Conservation (phyloP, 2,329 filamentous ascomycete species). For the Cladosporium sp. region DNA sequence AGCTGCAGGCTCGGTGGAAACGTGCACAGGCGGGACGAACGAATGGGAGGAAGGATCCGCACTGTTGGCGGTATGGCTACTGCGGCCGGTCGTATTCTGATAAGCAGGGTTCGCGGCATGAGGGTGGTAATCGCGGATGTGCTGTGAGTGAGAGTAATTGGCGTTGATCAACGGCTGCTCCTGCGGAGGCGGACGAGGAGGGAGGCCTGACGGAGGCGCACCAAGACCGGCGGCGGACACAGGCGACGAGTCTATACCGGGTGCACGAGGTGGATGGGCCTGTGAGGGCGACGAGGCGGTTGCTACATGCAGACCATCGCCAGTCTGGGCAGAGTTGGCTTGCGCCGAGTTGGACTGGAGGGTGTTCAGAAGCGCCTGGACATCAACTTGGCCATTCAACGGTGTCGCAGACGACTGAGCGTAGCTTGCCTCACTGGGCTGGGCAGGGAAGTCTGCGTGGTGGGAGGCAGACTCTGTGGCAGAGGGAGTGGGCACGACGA, state of each 20-base stretch:
- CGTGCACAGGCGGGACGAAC: conserved; percentile 19
- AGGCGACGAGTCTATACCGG: conserved; percentile 29
- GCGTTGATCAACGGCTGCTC: conserved; percentile 45
- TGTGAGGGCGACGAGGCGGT: conserved; percentile 25
- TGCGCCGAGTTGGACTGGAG: conserved; percentile 24
- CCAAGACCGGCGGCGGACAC: conserved; percentile 28
- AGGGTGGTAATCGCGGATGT: conserved; percentile 49
- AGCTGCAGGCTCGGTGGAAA: background rate
- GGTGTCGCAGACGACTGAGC: conserved; percentile 6
- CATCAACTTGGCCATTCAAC: conserved; percentile 37
- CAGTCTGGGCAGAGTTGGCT: conserved; percentile 17
- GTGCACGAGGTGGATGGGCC: conserved; percentile 26
- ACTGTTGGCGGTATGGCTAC: background rate
- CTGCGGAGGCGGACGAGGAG: conserved; percentile 46
- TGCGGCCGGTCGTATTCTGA: conserved; percentile 17
- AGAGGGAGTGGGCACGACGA: conserved; percentile 3
- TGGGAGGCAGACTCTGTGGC: conserved; percentile 11
- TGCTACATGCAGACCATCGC: conserved; percentile 30
- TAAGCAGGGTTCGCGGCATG: conserved; percentile 39
- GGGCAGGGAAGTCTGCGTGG: conserved; percentile 7
- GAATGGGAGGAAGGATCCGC: conserved; percentile 17
- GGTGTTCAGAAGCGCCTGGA: conserved; percentile 45
- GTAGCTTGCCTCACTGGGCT: background rate
- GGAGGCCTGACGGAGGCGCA: conserved; percentile 39
- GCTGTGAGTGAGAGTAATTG: conserved; percentile 45